A percentile compares a stretch with the other conserved stretches of the same genome.
Evolutionary conservation across 257 asterid genomes (phyloP).

Genomic region (Lavandula angustifolia): DNA sequence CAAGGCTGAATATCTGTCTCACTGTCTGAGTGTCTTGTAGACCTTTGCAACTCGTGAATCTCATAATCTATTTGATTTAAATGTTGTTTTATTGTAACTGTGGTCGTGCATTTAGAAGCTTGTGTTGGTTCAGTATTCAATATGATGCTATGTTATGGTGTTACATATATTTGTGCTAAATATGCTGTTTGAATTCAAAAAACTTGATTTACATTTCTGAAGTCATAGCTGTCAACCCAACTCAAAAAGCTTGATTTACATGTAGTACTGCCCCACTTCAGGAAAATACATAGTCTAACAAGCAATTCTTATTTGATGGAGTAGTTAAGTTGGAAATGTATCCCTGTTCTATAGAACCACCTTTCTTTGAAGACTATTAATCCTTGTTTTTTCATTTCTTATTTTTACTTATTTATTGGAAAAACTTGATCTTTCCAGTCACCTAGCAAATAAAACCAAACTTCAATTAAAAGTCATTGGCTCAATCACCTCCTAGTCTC

Average conservation of each 20-base stretch:
- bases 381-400: neutral
- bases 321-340: neutral
- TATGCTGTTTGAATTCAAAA: neutral
- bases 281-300: neutral
- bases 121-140: slow-evolving; percentile 1
- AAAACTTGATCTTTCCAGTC: neutral
- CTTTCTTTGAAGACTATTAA: neutral
- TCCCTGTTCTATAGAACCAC: no score
- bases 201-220: neutral
- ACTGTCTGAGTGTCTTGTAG: neutral
- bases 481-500: slow-evolving; percentile 10
- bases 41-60: neutral
- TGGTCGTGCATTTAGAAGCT: neutral
- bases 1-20: neutral
- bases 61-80: neutral
- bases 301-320: neutral
- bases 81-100: neutral
- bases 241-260: no score
- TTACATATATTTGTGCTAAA: neutral
- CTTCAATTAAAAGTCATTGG: neutral
- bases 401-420: neutral
- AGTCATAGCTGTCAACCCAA: neutral
- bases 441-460: neutral
- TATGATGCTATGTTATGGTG: neutral
- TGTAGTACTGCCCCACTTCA: neutral